Evolutionary conservation across 331 rosid species (phyloP), one percentile per base, ranked within the genome.

Genomic region (Pyrus hybrid): DNA sequence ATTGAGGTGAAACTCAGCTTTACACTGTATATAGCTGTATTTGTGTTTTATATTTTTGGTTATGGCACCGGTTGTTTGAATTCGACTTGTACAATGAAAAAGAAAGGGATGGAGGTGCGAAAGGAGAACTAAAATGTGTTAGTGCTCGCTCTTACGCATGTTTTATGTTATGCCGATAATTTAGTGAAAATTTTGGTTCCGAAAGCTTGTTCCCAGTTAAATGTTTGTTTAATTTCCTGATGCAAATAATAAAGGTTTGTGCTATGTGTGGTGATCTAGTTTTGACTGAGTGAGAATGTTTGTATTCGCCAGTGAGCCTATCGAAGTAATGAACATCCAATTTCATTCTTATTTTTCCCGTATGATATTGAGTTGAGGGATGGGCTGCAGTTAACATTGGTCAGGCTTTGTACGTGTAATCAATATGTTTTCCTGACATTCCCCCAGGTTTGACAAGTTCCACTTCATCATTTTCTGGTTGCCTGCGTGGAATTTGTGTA

Each of bases 1-100:
- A 35, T 95, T 47, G 99, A 95, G 99, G 99, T 95, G 98, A 95
- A 73, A 87, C 86, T 79, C 79, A 73, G 91, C 75, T 88, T 82
- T 83, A 77, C 74, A 53, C 74, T 82, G 78, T 72, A n/a, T 72
- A 30, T 71, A 32, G 51, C 32, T 84, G 84, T 85, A 65, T 84
- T 57, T 80, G 76, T 76, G 71, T 83, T 88, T 77, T 20, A 60
- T 74, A 82, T 71, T 72, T 41, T 70, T 70, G 67, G 67, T 78
- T 84, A n/a, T 81, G 84, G 79, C 76, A 65, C 77, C 80, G 72
- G 77, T 76, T 81, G 49, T 72, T 82, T 73, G 84, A 77, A 72
- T 74, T 86, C 21, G 73, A 66, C 73, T 75, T 87, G 93, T 89
- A 85, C 66, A 68, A 70, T 79, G 88, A 81, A 81, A 70, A 14